Evolutionary conservation across 352 stramenopile species (phyloP), one percentile per base, ranked within the genome.

Genomic region (Pythium monospermum): DNA sequence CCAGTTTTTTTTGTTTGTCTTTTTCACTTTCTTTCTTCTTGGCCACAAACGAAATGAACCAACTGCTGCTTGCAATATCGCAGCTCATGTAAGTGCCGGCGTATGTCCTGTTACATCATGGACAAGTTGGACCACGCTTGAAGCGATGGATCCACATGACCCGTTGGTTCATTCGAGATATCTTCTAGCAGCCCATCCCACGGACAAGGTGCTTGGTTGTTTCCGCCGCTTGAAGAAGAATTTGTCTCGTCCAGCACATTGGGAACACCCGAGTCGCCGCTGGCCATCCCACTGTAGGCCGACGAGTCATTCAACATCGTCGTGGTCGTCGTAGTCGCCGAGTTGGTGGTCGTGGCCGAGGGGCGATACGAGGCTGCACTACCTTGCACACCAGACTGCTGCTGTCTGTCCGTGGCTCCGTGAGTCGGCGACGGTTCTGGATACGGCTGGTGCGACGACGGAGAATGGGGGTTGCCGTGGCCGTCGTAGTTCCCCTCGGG

Each of bases 161-260:
- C 22, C 19, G 53, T 54, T 19, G 69, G 68, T 43, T 76, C 66
- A 40, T 35, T 62, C 4, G 76, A 72, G 58, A 92, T 86, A 39
- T 83, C 83, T 26, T 90, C 82, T 6, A 92, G 57, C 30, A 92
- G 68, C 43, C 83, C 78, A 27, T 90, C 82, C 82, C 82, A 92
- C 19, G 78, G 68, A 33, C 59, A 55, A 30, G 49, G 6, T 37
- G 50, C 23, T 16, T n/a, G 27, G 7, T 35, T 35, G 30, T 8
- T 35, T n/a, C n/a, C n/a, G n/a, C n/a, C n/a, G n/a, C n/a, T n/a
- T n/a, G n/a, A n/a, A n/a, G n/a, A n/a, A n/a, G n/a, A n/a, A n/a
- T n/a, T n/a, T n/a, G n/a, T n/a, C 28, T 66, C 40, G 11, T 51
- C 44, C 2, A 39, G 32, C 49, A 55, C 55, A 1, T 22, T 41